Conservation (phyloP, 257 asterid genomes). For the Thymus quinquecostatus region DNA sequence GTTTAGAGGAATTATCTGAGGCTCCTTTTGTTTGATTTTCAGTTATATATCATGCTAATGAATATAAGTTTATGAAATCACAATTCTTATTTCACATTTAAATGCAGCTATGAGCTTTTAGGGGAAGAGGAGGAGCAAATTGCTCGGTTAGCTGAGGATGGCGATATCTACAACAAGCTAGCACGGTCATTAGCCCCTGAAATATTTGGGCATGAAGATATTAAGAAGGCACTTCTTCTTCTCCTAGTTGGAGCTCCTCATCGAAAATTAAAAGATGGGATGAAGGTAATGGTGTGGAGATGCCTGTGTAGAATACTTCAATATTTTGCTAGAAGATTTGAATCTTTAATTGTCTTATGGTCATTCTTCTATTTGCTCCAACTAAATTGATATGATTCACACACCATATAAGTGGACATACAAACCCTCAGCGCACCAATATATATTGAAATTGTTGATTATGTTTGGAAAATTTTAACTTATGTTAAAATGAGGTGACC, state of each 20-base stretch:
- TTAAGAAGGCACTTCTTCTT: conserved; percentile 93
- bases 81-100: not conserved
- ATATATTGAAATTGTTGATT: not conserved
- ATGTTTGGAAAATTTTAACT: not conserved
- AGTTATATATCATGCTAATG: conserved; percentile 2
- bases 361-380: not conserved
- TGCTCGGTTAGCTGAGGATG: conserved; percentile 87
- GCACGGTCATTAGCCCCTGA: conserved; percentile 92
- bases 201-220: conserved; percentile 92
- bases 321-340: conserved; percentile 1
- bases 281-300: conserved; percentile 65
- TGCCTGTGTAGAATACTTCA: conserved; percentile 9
- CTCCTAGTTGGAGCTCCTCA: conserved; percentile 98
- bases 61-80: not conserved
- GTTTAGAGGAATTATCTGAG: not conserved
- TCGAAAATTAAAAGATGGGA: conserved; percentile 89
- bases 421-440: not conserved
- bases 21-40: not conserved
- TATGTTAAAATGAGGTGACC: not conserved
- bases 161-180: conserved; percentile 82
- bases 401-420: not conserved
- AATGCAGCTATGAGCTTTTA: conserved; percentile 59
- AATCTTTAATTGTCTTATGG: conserved; percentile 1
- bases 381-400: conserved; percentile 4
- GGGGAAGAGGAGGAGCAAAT: conserved; percentile 86